Percentiles rank a stretch among this genome's conserved stretches.
Conservation (phyloP, 2,329 filamentous ascomycete species). For the Alternaria incomplexa region DNA sequence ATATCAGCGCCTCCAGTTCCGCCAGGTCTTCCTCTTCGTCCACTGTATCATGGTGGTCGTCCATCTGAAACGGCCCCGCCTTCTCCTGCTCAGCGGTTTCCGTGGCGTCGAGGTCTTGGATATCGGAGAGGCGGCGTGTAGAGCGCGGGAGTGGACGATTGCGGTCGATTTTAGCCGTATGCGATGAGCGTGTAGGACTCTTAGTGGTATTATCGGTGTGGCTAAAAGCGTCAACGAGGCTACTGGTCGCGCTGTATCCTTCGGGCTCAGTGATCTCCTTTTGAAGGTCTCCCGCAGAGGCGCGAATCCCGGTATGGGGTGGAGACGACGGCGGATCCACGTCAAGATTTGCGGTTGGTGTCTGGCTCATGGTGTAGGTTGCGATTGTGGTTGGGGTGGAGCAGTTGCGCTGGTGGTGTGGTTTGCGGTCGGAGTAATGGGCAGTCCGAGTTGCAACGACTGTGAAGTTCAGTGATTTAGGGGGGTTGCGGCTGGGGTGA, state of each 20-base stretch:
- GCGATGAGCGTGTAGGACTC: neutral
- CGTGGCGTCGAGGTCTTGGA: neutral
- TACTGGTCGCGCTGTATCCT: neutral
- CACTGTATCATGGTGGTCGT: neutral
- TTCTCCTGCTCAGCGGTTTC: neutral
- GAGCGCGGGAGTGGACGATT: neutral
- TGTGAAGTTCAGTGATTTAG: neutral
- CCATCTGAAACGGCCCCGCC: neutral
- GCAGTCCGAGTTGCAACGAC: neutral
- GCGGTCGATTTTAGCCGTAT: neutral
- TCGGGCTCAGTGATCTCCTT: neutral
- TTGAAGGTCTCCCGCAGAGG: neutral
- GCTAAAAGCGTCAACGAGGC: too few species aligned
- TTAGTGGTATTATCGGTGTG: neutral
- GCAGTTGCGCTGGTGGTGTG: neutral
- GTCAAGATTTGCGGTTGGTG: neutral
- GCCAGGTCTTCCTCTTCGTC: neutral
- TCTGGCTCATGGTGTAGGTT: neutral
- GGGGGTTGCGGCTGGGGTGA: rapidly evolving
- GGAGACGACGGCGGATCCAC: neutral
- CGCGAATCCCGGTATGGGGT: neutral
- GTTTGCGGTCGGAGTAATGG: neutral
- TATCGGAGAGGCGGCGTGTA: neutral
- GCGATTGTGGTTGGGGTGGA: neutral
- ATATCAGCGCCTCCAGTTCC: neutral